Percentiles rank a stretch among this genome's conserved stretches.
Evolutionary conservation across 2,329 filamentous ascomycete genomes (phyloP).

Genomic region (Bipolaris victoriae): DNA sequence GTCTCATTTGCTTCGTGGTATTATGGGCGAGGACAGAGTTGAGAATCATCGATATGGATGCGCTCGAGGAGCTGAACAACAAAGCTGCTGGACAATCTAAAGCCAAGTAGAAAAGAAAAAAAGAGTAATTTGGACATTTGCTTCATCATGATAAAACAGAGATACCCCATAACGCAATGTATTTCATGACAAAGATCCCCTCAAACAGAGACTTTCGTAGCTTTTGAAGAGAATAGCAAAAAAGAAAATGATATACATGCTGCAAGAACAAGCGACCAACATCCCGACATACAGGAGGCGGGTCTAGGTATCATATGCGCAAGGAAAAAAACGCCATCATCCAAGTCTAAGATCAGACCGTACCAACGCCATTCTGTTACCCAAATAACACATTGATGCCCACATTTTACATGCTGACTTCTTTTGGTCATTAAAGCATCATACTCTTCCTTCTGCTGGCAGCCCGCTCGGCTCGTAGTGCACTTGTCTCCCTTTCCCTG

Average conservation of each 20-base stretch:
- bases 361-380: neutral
- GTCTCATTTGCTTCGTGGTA: conserved; percentile 65
- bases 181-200: neutral
- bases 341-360: neutral
- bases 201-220: neutral
- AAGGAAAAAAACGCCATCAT: conserved; percentile 20
- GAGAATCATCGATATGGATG: conserved; percentile 71
- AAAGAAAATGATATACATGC: neutral
- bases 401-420: conserved; percentile 3
- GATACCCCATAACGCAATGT: conserved; percentile 1
- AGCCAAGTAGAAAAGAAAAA: neutral
- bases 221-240: neutral
- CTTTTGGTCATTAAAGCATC: conserved; percentile 44
- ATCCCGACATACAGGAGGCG: neutral
- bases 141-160: neutral
- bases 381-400: conserved; percentile 3
- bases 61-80: conserved; percentile 64
- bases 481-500: conserved; percentile 22
- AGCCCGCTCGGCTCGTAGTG: conserved; percentile 43
- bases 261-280: conserved; percentile 6
- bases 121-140: neutral
- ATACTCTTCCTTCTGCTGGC: conserved; percentile 52
- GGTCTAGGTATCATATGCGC: conserved; percentile 12
- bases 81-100: conserved; percentile 49
- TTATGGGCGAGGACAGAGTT: conserved; percentile 70